Conservation (phyloP, 2,329 filamentous ascomycete genomes). For the Tothia fuscella region DNA sequence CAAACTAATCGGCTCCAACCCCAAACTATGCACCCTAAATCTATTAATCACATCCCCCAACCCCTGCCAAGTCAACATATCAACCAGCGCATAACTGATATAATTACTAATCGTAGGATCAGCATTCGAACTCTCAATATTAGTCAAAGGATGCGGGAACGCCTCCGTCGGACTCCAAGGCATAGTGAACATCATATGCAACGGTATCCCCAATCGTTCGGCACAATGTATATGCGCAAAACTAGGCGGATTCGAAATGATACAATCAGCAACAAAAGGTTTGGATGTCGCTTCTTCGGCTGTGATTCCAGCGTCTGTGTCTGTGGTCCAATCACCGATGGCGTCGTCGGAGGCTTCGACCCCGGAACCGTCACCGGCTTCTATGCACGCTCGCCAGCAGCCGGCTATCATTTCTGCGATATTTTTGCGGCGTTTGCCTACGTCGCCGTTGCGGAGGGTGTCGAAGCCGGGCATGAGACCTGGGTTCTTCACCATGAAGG, state of each 20-base stretch:
- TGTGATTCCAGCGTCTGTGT: conserved; percentile 13
- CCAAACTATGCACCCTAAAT: conserved; percentile 57
- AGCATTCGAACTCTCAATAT: conserved; percentile 60
- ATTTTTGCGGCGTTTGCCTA: conserved; percentile 59
- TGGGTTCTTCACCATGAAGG: conserved; percentile 85
- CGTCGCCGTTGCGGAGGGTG: conserved; percentile 62
- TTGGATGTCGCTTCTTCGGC: neutral
- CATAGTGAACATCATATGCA: conserved; percentile 15
- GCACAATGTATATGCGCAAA: conserved; percentile 13
- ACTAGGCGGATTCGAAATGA: conserved; percentile 14
- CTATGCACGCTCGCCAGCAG: conserved; percentile 77
- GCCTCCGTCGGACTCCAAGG: conserved; percentile 13
- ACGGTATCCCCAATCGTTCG: conserved; percentile 12
- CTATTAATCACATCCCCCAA: conserved; percentile 67
- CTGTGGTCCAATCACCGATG: conserved; percentile 38
- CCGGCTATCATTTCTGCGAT: conserved; percentile 72
- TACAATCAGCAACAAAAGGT: conserved; percentile 13
- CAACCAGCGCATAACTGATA: conserved; percentile 67
- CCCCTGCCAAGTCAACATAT: conserved; percentile 57
- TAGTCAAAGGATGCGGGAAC: conserved; percentile 68
- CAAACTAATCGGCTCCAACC: conserved; percentile 51
- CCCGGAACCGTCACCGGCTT: conserved; percentile 57
- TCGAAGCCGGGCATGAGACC: conserved; percentile 76
- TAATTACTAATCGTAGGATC: conserved; percentile 66
- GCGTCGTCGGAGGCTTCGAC: conserved; percentile 39